phyloP scores from a whole-genome alignment of 805 yeast species.

The Saturnispora galanensis region DNA sequence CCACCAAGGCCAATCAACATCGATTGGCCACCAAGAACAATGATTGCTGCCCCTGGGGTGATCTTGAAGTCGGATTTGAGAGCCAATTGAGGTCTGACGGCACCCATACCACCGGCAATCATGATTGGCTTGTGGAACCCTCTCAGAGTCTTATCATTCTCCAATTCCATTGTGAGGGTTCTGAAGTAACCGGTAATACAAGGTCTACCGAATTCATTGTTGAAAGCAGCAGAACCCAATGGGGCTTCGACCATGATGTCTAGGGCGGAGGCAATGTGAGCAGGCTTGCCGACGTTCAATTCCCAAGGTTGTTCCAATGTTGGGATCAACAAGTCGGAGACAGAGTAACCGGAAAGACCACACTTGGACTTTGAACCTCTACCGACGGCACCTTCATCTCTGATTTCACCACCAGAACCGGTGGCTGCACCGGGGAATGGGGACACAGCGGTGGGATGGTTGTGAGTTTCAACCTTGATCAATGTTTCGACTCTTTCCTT shows the following conservation, averaged over 20 bases:
- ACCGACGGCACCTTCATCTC: conserved; percentile 99
- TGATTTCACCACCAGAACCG: conserved; percentile 99
- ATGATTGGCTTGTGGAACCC: conserved; percentile 99
- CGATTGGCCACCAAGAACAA: conserved; percentile 94
- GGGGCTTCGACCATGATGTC: conserved; percentile 98
- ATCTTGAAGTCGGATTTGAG: conserved; percentile 70
- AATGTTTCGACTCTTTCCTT: conserved; percentile 79
- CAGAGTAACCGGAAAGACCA: conserved; percentile 89
- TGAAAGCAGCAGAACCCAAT: conserved; percentile 94
- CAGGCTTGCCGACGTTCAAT: conserved; percentile 76
- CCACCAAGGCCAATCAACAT: conserved; percentile 99
- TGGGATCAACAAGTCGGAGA: conserved; percentile 85
- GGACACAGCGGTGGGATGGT: conserved; percentile 98
- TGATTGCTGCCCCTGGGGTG: conserved; percentile 83
- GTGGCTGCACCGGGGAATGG: conserved; percentile 99
- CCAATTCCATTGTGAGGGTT: conserved; percentile 77
- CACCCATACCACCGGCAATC: conserved; percentile 99
- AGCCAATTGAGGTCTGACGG: conserved; percentile 88
- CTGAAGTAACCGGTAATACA: conserved; percentile 95
- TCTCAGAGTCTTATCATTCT: conserved; percentile 59
- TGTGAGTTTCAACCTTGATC: conserved; percentile 96
- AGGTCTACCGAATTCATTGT: conserved; percentile 98
- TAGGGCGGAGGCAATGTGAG: conserved; percentile 83
- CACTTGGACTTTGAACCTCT: conserved; percentile 97
- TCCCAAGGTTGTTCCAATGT: conserved; percentile 92